Evolutionary conservation across 2,329 filamentous ascomycete species (phyloP).

Genomic region (Epichloe elymi): DNA sequence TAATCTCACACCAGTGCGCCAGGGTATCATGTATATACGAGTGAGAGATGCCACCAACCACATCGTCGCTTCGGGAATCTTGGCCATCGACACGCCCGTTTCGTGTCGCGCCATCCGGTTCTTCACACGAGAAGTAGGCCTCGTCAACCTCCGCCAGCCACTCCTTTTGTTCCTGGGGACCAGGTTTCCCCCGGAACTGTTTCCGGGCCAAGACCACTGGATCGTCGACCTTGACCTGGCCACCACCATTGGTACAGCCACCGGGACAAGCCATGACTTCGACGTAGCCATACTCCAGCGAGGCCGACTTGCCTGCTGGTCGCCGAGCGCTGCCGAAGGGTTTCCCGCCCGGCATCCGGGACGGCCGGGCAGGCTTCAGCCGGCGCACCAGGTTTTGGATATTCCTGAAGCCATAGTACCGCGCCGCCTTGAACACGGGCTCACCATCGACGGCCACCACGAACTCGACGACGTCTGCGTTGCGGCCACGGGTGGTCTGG

Average conservation of each 20-base stretch:
- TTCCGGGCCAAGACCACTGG: constrained; percentile 42
- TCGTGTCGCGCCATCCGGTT: constrained; percentile 24
- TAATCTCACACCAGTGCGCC: constrained; percentile 61
- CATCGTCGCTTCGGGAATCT: constrained; percentile 16
- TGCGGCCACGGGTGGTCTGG: constrained; percentile 61
- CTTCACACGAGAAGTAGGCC: constrained; percentile 72
- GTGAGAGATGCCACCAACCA: constrained; percentile 53
- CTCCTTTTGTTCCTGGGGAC: constrained; percentile 68
- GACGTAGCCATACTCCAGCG: constrained; percentile 72
- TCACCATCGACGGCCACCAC: constrained; percentile 45
- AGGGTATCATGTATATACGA: constrained; percentile 55
- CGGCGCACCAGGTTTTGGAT: constrained; percentile 96
- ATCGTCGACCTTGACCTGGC: constrained; percentile 86
- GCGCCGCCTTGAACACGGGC: constrained; percentile 62
- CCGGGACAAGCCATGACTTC: constrained; percentile 99
- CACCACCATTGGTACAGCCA: constrained; percentile 96
- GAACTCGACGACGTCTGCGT: constrained; percentile 85
- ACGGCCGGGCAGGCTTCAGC: constrained; percentile 66
- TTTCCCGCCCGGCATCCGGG: constrained; percentile 66
- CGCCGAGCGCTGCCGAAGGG: constrained; percentile 42
- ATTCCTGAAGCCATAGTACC: constrained; percentile 95
- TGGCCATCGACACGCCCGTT: constrained; percentile 11
- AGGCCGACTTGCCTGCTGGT: constrained; percentile 33
- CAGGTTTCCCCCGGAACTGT: constrained; percentile 40
- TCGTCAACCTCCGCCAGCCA: constrained; percentile 78